These are phyloP conservation scores for Metschnikowia koreensis DNA, from an alignment of 805 yeast genomes.

Conservation along the genomic window DNA sequence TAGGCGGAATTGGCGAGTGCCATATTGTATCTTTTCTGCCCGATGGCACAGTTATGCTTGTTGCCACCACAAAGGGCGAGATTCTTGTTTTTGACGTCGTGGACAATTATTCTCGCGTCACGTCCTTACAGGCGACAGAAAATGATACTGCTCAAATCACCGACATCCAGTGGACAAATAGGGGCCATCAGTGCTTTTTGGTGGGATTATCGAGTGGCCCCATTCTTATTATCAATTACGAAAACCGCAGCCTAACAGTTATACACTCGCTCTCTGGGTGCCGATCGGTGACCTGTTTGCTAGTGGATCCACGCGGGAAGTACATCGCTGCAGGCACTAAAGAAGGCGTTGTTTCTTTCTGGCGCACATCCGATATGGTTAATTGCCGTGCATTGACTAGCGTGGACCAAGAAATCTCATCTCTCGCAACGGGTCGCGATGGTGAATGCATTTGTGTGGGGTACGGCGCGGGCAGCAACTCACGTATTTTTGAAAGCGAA, in stretches of 20 bases:
- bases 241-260: neutral
- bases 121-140: slow-evolving; percentile 14
- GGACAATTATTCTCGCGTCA: slow-evolving; percentile 28
- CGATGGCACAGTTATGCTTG: slow-evolving; percentile 47
- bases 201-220: slow-evolving; percentile 50
- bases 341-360: slow-evolving; percentile 55
- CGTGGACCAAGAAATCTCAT: slow-evolving; percentile 43
- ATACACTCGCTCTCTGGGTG: slow-evolving; percentile 38
- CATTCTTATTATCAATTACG: slow-evolving; percentile 25
- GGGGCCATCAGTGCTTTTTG: slow-evolving; percentile 31
- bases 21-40: slow-evolving; percentile 37
- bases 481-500: slow-evolving; percentile 38
- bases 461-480: slow-evolving; percentile 41
- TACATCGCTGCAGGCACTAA: slow-evolving; percentile 53
- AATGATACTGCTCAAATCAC: slow-evolving; percentile 24
- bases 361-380: slow-evolving; percentile 44
- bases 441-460: slow-evolving; percentile 47
- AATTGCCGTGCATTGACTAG: slow-evolving; percentile 34
- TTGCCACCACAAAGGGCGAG: slow-evolving; percentile 39
- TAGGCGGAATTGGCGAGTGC: slow-evolving; percentile 18
- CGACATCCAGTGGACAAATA: slow-evolving; percentile 48
- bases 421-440: slow-evolving; percentile 43
- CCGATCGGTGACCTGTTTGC: slow-evolving; percentile 46
- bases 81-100: slow-evolving; percentile 35
- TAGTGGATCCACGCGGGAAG: slow-evolving; percentile 52